Conservation (phyloP, 2,329 filamentous ascomycete genomes). For the Stemphylium vesicarium region DNA sequence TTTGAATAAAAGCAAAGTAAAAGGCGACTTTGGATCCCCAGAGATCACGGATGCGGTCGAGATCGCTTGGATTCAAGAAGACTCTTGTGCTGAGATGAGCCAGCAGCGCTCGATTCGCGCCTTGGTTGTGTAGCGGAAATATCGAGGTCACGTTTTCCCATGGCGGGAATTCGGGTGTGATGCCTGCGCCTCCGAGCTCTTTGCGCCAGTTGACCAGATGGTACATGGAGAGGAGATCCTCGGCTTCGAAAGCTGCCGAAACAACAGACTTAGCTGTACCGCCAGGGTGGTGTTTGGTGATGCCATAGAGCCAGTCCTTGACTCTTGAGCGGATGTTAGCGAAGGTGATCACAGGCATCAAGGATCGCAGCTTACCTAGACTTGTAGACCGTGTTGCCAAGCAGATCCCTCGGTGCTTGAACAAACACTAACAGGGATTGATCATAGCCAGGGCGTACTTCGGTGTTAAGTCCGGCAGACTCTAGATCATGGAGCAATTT, state of each 20-base stretch:
- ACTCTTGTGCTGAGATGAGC: conserved; percentile 76
- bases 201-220: conserved; percentile 76
- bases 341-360: not conserved
- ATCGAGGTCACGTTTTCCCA: conserved; percentile 77
- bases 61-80: conserved; percentile 67
- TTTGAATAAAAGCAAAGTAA: conserved; percentile 46
- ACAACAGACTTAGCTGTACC: conserved; percentile 43
- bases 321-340: conserved; percentile 57
- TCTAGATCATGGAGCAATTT: conserved; percentile 33
- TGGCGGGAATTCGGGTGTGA: conserved; percentile 70
- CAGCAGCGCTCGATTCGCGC: conserved; percentile 77
- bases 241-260: conserved; percentile 76
- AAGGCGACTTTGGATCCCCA: conserved; percentile 72
- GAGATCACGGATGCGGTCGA: conserved; percentile 76
- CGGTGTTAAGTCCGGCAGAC: conserved; percentile 38
- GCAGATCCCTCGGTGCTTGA: conserved; percentile 37
- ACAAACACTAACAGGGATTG: conserved; percentile 40
- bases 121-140: conserved; percentile 79
- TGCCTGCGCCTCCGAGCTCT: conserved; percentile 78
- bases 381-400: conserved; percentile 41
- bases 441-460: conserved; percentile 41
- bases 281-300: conserved; percentile 68
- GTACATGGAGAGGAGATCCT: conserved; percentile 78
- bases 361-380: conserved; percentile 27
- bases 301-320: conserved; percentile 84